Conservation (phyloP, 306 rosid genomes). For the Malus sieversii region DNA sequence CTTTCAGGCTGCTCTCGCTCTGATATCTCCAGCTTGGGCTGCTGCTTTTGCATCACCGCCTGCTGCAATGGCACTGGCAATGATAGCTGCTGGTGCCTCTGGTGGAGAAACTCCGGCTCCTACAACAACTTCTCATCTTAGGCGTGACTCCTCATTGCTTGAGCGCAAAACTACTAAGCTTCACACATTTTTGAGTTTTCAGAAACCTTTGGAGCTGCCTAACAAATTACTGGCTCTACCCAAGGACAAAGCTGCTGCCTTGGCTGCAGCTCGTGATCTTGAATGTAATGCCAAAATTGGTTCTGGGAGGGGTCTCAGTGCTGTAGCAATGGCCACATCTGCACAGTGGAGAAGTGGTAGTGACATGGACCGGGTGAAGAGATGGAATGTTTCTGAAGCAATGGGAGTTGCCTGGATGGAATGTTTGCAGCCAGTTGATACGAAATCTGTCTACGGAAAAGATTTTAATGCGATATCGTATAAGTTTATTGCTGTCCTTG, state of each 20-base stretch:
- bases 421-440: conserved; percentile 93
- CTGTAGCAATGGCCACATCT: conserved; percentile 99
- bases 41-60: conserved; percentile 99
- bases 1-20: conserved; percentile 79
- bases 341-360: conserved; percentile 77
- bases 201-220: conserved; percentile 61
- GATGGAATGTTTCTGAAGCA: conserved; percentile 92
- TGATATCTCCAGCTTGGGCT: conserved; percentile 97
- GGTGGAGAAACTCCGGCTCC: conserved; percentile 70
- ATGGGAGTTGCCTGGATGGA: conserved; percentile 99
- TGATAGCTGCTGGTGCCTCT: conserved; percentile 98
- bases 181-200: conserved; percentile 89
- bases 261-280: conserved; percentile 91
- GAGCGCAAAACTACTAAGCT: conserved; percentile 79
- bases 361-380: conserved; percentile 79
- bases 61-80: conserved; percentile 97
- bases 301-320: conserved; percentile 97
- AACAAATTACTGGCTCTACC: conserved; percentile 58
- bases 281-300: conserved; percentile 84
- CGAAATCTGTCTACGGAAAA: conserved; percentile 86
- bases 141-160: conserved; percentile 77
- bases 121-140: conserved; percentile 43
- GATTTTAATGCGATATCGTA: conserved; percentile 88
- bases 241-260: conserved; percentile 86
- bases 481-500: conserved; percentile 88